Conservation (phyloP, 2,329 filamentous ascomycete genomes). For the Volutella citrinella region DNA sequence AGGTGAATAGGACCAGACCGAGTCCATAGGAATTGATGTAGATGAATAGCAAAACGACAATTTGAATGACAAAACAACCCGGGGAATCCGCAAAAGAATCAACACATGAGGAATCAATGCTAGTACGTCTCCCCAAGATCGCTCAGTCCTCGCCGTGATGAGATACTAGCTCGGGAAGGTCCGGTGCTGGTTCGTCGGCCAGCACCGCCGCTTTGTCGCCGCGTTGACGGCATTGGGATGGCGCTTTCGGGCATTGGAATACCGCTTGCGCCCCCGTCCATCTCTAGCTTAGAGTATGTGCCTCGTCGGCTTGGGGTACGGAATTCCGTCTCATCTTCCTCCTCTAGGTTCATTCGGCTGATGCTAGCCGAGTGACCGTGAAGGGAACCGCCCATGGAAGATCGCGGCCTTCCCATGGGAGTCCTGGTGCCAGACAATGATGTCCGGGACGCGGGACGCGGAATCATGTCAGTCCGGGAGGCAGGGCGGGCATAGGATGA, state of each 20-base stretch:
- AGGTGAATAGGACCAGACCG: too few species aligned
- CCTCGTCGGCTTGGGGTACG: slow-evolving; percentile 55
- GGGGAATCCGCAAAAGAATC: slow-evolving; percentile 4
- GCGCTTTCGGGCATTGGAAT: slow-evolving; percentile 42
- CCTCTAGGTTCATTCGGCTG: slow-evolving; percentile 49
- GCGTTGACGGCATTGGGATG: slow-evolving; percentile 44
- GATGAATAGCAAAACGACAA: slow-evolving; percentile 19
- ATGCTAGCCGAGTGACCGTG: slow-evolving; percentile 58
- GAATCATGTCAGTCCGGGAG: slow-evolving; percentile 53
- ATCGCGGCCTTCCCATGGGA: slow-evolving; percentile 66
- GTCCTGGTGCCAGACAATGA: slow-evolving; percentile 61
- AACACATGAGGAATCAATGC: slow-evolving; percentile 9
- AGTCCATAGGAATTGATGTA: slow-evolving; percentile 20
- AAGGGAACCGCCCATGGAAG: slow-evolving; percentile 64
- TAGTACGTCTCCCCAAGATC: slow-evolving; percentile 56
- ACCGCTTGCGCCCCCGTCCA: slow-evolving; percentile 35
- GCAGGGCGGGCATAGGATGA: slow-evolving; percentile 52
- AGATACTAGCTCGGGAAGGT: slow-evolving; percentile 29
- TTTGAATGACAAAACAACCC: slow-evolving; percentile 15
- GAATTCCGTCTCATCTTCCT: slow-evolving; percentile 39
- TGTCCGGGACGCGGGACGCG: slow-evolving; percentile 63
- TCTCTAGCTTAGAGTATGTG: slow-evolving; percentile 49
- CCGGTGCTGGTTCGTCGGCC: slow-evolving; percentile 42
- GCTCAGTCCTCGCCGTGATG: slow-evolving; percentile 39
- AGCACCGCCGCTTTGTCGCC: slow-evolving; percentile 40